phyloP scores from a whole-genome alignment of 441 rosid species.

The Erodium moschatum region DNA sequence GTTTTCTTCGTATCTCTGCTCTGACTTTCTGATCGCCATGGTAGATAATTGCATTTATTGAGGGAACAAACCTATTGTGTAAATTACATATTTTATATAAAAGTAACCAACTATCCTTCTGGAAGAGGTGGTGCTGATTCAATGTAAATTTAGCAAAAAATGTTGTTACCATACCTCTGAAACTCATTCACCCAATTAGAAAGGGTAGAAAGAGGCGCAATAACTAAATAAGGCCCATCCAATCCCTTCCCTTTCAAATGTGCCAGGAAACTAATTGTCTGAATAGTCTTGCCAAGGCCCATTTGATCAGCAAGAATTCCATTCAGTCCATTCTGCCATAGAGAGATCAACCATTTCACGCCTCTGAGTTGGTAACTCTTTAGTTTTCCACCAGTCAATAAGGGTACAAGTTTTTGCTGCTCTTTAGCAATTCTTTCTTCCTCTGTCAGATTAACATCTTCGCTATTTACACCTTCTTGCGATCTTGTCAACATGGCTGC shows the following conservation, averaged over 20 bases:
- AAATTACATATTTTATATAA: background rate
- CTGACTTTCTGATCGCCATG: conserved; percentile 71
- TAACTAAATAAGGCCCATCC: conserved; percentile 78
- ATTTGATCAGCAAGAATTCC: conserved; percentile 97
- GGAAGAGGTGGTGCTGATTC: conserved; percentile 8
- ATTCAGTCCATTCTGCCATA: conserved; percentile 93
- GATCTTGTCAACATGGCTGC: conserved; percentile 92
- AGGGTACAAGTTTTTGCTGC: conserved; percentile 76
- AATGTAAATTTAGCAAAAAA: conserved; percentile 11
- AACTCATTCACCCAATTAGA: conserved; percentile 88
- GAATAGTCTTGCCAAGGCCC: conserved; percentile 98
- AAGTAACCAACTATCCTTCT: background rate
- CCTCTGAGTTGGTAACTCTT: conserved; percentile 89
- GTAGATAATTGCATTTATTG: conserved; percentile 61
- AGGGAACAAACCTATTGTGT: conserved; percentile 51
- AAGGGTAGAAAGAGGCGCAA: conserved; percentile 94
- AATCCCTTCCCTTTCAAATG: conserved; percentile 78
- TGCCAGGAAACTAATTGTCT: conserved; percentile 80
- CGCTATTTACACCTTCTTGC: conserved; percentile 36
- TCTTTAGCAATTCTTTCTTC: conserved; percentile 69
- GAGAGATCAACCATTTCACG: conserved; percentile 83
- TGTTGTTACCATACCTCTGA: conserved; percentile 39
- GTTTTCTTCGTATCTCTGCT: conserved; percentile 54
- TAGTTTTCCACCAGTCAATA: conserved; percentile 78
- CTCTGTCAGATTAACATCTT: conserved; percentile 48